Evolutionary conservation across 2,329 filamentous ascomycete species (phyloP), one percentile per base, ranked within the genome.

Genomic region (Xylariales sp.): DNA sequence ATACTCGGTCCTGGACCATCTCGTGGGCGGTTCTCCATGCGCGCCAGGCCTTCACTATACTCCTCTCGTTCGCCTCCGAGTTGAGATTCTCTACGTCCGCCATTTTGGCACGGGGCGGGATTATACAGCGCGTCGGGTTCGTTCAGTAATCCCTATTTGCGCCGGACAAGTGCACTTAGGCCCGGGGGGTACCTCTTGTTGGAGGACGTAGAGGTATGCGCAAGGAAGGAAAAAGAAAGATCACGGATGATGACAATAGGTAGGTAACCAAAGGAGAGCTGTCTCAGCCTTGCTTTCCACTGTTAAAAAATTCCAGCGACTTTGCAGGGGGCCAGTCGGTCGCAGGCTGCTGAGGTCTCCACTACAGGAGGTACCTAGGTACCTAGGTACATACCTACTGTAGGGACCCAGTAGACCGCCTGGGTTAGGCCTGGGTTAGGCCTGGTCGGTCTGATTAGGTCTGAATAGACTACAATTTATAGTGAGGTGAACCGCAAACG

Each of bases 21-120:
- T 99, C 93, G 81, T 97, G 93, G 56, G 94, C 90, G 8, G 96
- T 99, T 81, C 90, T 90, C 89, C 93, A 97, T 75, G 94, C 93
- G 81, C 95, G 92, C 95, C 96, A 99, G 74, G 97, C 89, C 78
- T 92, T 90, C 76, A 87, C 83, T 56, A 86, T 80, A 80, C 84
- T 82, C 78, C 86, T 85, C 72, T 83, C 80, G 79, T 84, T 85
- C 71, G 82, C 77, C 69, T 80, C 79, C 28, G 75, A 70, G 67
- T 74, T 76, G 62, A 72, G 59, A 41, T 65, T 72, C 43, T 74
- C 82, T 52, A 84, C 80, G 64, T 84, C 84, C 61, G 83, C 81
- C 78, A 84, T 81, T 52, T 68, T 80, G 74, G 77, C 48, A 36
- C 30, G 12, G 36, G 23, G 12, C 14, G 34, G 10, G 52, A 39